Percentiles rank a stretch among this genome's conserved stretches.
These are phyloP conservation scores for Calonectria hongkongensis DNA, from an alignment of 2,329 filamentous ascomycete genomes.

Conservation along the genomic window DNA sequence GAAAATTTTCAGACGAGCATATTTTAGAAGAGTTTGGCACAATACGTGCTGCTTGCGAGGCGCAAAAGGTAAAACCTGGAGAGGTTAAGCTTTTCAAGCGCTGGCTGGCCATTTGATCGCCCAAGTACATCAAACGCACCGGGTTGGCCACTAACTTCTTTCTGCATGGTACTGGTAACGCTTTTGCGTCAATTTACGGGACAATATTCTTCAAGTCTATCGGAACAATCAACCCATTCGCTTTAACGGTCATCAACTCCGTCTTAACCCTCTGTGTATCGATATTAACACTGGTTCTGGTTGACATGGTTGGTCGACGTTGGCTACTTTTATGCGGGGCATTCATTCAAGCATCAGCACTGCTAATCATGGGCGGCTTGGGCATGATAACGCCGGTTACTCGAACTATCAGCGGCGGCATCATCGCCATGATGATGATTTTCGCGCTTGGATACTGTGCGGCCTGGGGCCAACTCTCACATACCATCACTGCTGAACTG, in stretches of 20 bases:
- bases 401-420: conserved; percentile 48
- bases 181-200: conserved; percentile 57
- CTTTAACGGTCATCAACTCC: conserved; percentile 49
- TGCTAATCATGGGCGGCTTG: conserved; percentile 62
- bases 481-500: conserved; percentile 61
- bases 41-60: conserved; percentile 3
- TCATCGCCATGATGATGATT: conserved; percentile 59
- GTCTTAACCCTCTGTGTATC: conserved; percentile 45
- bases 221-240: conserved; percentile 55
- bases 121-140: conserved; percentile 52
- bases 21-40: conserved; percentile 48
- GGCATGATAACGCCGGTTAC: conserved; percentile 52
- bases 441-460: conserved; percentile 57
- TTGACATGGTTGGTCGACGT: conserved; percentile 47
- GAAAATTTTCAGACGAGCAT: conserved; percentile 50
- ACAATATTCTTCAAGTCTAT: conserved; percentile 55
- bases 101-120: conserved; percentile 52
- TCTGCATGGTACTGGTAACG: conserved; percentile 56
- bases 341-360: conserved; percentile 53
- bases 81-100: conserved; percentile 22
- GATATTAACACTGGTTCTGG: conserved; percentile 43
- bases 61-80: neutral
- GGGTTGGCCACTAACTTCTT: conserved; percentile 55
- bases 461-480: conserved; percentile 60
- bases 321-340: conserved; percentile 54